Percentiles rank a stretch among this genome's conserved stretches.
phyloP scores from a whole-genome alignment of 495 filamentous ascomycete species.

The Tuber umbilicatum region DNA sequence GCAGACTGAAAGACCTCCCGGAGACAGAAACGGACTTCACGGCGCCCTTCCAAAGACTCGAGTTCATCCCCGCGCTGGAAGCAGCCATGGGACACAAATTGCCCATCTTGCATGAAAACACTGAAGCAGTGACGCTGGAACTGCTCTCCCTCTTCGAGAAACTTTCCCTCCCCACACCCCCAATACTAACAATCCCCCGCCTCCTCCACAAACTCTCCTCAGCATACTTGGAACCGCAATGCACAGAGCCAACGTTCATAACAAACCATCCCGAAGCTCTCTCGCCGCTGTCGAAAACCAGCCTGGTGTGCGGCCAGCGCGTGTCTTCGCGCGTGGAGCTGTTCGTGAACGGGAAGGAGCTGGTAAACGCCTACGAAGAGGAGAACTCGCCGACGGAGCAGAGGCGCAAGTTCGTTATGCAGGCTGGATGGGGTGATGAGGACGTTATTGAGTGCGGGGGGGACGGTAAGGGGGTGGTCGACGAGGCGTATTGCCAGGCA shows the following conservation, averaged over 20 bases:
- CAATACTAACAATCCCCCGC: constrained; percentile 60
- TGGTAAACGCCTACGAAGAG: constrained; percentile 96
- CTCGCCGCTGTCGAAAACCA: constrained; percentile 83
- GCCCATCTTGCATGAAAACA: constrained; percentile 55
- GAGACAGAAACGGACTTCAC: constrained; percentile 23
- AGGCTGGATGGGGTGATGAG: constrained; percentile 44
- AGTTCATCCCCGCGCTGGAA: constrained; percentile 79
- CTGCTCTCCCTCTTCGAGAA: constrained; percentile 49
- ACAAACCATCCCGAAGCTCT: constrained; percentile 85
- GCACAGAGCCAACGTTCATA: constrained; percentile 72
- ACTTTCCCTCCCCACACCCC: constrained; percentile 50
- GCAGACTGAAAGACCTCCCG: constrained; percentile 49
- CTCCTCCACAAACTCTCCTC: constrained; percentile 78
- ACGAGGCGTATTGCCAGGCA: constrained; percentile 76
- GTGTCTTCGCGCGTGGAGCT: constrained; percentile 80
- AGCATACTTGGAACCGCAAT: constrained; percentile 67
- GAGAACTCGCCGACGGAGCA: constrained; percentile 91
- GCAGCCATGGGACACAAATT: constrained; percentile 55
- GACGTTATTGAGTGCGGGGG: constrained; percentile 12
- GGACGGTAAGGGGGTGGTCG: constrained; percentile 49
- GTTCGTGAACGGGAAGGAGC: constrained; percentile 70
- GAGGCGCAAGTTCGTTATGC: constrained; percentile 69
- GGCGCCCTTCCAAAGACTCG: constrained; percentile 55
- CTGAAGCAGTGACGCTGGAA: constrained; percentile 50
- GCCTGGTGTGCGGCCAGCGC: constrained; percentile 43